These are phyloP conservation scores for Russula emetica DNA, from an alignment of 768 basidiomycete genomes.

Conservation along the genomic window DNA sequence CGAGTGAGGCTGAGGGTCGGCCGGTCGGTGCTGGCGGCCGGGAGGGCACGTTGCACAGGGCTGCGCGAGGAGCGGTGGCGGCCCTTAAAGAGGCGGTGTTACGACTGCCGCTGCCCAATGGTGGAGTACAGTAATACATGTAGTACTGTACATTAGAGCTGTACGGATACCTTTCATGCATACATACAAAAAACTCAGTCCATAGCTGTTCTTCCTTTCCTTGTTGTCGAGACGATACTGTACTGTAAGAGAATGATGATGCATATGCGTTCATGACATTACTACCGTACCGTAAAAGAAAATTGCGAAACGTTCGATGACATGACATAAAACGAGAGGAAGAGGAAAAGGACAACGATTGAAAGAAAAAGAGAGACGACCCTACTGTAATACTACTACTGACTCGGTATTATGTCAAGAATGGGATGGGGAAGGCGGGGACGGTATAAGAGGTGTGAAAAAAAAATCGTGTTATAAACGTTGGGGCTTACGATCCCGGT, in stretches of 20 bases:
- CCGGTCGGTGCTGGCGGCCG: not conserved
- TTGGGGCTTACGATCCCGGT: not conserved
- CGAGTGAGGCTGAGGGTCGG: not conserved
- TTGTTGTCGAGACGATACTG: too few species aligned
- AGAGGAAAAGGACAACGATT: not conserved
- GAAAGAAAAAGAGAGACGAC: too few species aligned
- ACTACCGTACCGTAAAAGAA: not conserved
- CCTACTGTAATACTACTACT: not conserved
- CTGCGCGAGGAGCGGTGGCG: not conserved
- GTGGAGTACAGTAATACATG: not conserved
- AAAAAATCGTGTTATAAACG: not conserved
- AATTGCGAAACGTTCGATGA: not conserved
- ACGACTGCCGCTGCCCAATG: not conserved
- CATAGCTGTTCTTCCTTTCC: too few species aligned
- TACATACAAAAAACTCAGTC: too few species aligned
- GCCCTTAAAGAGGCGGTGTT: conserved; percentile 9
- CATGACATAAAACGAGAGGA: conserved; percentile 1
- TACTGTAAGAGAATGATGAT: not conserved
- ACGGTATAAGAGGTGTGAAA: not conserved
- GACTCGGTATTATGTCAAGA: not conserved
- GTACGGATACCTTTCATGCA: not conserved
- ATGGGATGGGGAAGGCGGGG: not conserved
- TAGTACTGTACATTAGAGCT: not conserved
- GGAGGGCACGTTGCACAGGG: conserved; percentile 13
- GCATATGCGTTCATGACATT: conserved; percentile 8